phyloP scores from a whole-genome alignment of 257 asterid species.

The Fraxinus pennsylvanica region DNA sequence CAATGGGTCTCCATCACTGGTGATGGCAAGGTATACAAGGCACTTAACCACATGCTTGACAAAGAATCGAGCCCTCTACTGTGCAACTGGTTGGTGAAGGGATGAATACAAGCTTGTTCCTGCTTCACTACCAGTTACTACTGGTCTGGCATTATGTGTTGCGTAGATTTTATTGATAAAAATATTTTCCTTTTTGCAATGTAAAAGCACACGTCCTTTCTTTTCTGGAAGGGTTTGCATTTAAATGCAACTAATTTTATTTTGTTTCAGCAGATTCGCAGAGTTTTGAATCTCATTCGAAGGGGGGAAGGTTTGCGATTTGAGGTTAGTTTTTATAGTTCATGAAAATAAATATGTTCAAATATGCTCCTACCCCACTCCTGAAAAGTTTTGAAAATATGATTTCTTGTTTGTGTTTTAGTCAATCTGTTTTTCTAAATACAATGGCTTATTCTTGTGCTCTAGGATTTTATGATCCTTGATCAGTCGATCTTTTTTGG shows the following conservation, averaged over 20 bases:
- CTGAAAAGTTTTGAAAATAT: not conserved
- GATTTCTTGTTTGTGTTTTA: not conserved
- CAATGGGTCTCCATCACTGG: not conserved
- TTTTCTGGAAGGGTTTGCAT: not conserved
- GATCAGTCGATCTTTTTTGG: constrained; percentile 58
- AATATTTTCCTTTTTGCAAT: not conserved
- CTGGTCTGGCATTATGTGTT: not conserved
- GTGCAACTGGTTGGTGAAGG: not conserved
- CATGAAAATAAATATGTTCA: not conserved
- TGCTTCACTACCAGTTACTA: not conserved
- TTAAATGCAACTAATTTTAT: not conserved
- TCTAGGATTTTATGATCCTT: constrained; percentile 61
- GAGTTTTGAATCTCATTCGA: constrained; percentile 87
- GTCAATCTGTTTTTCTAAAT: constrained; percentile 5
- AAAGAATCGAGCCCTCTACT: not conserved
- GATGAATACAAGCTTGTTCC: not conserved
- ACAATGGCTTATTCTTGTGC: constrained; percentile 15
- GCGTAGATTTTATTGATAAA: not conserved
- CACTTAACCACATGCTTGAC: not conserved
- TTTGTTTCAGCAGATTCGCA: constrained; percentile 74
- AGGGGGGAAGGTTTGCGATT: constrained; percentile 83
- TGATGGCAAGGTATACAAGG: not conserved
- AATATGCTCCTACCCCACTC: not conserved
- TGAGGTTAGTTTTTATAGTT: constrained; percentile 56
- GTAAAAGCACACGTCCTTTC: not conserved